A percentile compares a stretch with the other conserved stretches of the same genome.
Conservation (phyloP, 139 green algal species). For the Limnomonas spitsbergensis region DNA sequence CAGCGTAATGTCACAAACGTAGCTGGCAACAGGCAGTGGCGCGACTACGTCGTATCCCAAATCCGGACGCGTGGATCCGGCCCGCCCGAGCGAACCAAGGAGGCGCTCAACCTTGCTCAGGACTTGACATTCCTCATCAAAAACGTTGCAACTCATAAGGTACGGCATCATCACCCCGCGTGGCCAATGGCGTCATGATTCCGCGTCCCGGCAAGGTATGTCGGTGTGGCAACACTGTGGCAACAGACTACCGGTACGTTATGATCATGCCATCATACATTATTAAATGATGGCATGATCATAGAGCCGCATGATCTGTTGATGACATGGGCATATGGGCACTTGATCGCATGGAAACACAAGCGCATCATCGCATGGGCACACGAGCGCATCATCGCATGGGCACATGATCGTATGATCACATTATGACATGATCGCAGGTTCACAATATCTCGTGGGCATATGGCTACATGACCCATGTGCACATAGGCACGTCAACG, state of each 20-base stretch:
- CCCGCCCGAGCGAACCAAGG: neutral
- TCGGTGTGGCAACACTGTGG: no score
- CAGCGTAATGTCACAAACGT: slow-evolving; percentile 37
- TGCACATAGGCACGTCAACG: no score
- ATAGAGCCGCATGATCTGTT: no score
- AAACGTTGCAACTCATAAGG: slow-evolving; percentile 41
- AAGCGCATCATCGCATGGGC: no score
- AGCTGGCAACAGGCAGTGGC: slow-evolving; percentile 43
- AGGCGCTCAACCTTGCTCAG: slow-evolving; percentile 20
- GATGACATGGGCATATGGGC: no score
- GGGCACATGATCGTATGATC: no score
- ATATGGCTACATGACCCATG: no score
- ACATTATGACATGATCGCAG: no score
- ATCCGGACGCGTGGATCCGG: slow-evolving; percentile 10
- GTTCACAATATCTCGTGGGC: no score
- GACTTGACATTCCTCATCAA: slow-evolving; percentile 39
- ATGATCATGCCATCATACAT: neutral
- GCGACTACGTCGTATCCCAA: slow-evolving; percentile 23
- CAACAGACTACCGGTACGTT: neutral
- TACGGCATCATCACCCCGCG: neutral
- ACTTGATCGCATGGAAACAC: no score
- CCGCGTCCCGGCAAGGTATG: neutral
- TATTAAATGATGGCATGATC: no score
- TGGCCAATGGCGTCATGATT: neutral
- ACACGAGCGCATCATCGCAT: no score